Evolutionary conservation across 1,284 basidiomycete genomes (phyloP), one percentile per base, ranked within the genome.

Genomic region (Tilletia walkeri): DNA sequence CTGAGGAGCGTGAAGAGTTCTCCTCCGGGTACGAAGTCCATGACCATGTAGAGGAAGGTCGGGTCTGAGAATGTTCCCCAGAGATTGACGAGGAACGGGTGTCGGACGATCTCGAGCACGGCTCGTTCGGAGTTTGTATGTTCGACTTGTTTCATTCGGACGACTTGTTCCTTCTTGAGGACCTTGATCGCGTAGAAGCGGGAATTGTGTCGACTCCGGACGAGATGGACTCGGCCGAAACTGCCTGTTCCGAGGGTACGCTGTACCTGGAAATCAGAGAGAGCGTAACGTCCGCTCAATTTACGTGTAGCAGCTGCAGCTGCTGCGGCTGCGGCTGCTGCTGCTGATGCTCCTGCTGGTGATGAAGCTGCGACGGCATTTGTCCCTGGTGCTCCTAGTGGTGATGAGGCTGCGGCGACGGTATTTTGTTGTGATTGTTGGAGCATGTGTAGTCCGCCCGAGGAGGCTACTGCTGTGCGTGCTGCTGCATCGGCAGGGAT

Each of bases 1-100:
- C 81, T 69, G 10, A 83, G 72, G 12, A 82, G 80, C n/a, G 80
- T 81, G 84, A 99, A 99, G 6, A 99, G 87, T 85, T 99, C 95
- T 20, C 95, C 95, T 24, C 95, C 95, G 0, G 94, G 93, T 3
- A 99, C 95, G 83, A 97, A 99, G 85, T 99, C 96, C 95, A 99
- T 98, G 70, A 99, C 95, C 94, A 99, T 97, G 87, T 96, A 99
- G 14, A 99, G 86, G 83, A 97, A 98, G 61, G 92, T 88, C 10
- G 89, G 86, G 80, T 98, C 95, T 79, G 96, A 93, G 85, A 99
- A 99, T 0, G 93, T 92, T 36, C 95, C 96, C 95, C 95, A 99
- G 4, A 99, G 89, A 81, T 97, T 99, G 86, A 99, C 90, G 75
- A 99, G 91, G 86, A 99, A 99, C 2, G 95, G 92, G 84, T 98